Base-by-base conservation (phyloP, 73 alveolate species). In the Paramecium octaurelia region DNA sequence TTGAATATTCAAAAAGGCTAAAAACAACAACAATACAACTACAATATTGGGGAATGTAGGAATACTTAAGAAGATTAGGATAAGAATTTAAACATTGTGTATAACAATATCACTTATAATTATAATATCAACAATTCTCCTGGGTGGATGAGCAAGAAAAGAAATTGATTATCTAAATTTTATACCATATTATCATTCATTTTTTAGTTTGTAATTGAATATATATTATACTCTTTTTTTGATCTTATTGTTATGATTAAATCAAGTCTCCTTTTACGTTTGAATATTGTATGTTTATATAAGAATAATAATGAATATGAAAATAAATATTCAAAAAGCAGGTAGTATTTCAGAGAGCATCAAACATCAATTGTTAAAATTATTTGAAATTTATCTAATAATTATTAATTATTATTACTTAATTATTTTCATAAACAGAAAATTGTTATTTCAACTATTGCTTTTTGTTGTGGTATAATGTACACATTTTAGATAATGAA, bases 51-150 rank as follows among this genome's bases (percentile, higher is more conserved):
- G 5, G 88, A 75, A n/a, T 42, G 60, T 20, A 75, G 59, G 21
- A 75, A 75, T 75, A 75, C 88, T 8, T 14, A 29, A 21, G 88
- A 75, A 38, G 88, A 75, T 24, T 34, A 64, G 21, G 88, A 75
- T 75, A 75, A 27, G 34, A 75, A 75, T 23, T 42, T 75, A 75
- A 75, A 75, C 60, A 42, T 75, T 75, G 88, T 75, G 20, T 75
- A 75, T 42, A 75, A 75, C 24, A 75, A 75, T 75, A 75, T 75
- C 36, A 75, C 88, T 38, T 75, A 75, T 18, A 75, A 75, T 42
- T 75, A 75, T 23, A 75, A 75, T 42, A 75, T 75, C 27, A 75
- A 75, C 16, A 75, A 75, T 75, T 75, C 88, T 38, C 88, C 88
- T 12, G 88, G 88, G 2, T 75, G 88, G 88, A 75, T 75, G 34